Percentiles rank a stretch among this genome's conserved stretches.
Conservation (phyloP, 2,329 filamentous ascomycete species). For the Pseudogymnoascus sp. region DNA sequence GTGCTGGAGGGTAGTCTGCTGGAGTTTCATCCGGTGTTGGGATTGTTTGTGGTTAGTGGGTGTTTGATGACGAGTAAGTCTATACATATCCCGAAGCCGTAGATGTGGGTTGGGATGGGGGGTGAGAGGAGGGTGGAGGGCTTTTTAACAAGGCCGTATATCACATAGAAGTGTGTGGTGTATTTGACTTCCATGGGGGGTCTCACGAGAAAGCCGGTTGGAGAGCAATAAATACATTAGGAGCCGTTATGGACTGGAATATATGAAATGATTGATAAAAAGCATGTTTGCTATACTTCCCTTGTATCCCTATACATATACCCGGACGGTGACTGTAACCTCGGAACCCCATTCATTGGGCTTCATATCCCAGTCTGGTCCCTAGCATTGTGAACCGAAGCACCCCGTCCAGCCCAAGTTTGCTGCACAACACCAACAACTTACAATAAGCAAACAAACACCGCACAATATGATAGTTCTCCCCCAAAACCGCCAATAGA, state of each 20-base stretch:
- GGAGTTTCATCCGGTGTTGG: conserved; percentile 77
- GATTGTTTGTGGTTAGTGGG: conserved; percentile 79
- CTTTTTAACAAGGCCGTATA: not conserved
- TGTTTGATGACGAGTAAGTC: conserved; percentile 94
- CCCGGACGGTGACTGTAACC: not conserved
- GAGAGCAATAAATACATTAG: not conserved
- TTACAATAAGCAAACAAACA: not conserved
- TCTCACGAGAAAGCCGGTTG: not conserved
- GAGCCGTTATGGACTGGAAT: not conserved
- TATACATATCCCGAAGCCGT: conserved; percentile 87
- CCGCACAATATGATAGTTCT: not conserved
- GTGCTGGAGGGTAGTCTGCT: conserved; percentile 56
- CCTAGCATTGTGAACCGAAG: not conserved
- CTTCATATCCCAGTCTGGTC: not conserved
- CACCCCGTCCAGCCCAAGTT: not conserved
- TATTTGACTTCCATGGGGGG: not conserved
- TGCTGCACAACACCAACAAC: not conserved
- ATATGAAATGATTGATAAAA: not conserved
- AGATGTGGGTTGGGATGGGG: conserved; percentile 16
- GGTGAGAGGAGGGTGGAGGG: not conserved
- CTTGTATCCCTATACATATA: not conserved
- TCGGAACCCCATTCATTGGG: not conserved
- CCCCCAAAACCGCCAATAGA: not conserved
- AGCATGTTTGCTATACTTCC: not conserved
- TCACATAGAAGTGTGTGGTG: not conserved